Evolutionary conservation across 2,329 filamentous ascomycete species (phyloP).

Genomic region (Monosporascus cannonballus): DNA sequence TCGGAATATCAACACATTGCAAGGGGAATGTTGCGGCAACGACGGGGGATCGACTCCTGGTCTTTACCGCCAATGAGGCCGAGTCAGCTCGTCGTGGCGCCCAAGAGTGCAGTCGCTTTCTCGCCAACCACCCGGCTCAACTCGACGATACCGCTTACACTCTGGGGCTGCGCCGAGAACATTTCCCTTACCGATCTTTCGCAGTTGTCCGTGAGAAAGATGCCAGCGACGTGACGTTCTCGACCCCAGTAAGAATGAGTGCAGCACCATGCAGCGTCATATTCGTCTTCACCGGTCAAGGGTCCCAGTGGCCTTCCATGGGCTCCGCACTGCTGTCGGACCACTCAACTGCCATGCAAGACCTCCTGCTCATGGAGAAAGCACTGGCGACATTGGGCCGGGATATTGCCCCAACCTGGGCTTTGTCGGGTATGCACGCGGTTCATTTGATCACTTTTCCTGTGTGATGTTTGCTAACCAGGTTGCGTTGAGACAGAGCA

Average conservation of each 20-base stretch:
- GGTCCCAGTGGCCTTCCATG: constrained; percentile 18
- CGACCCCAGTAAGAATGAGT: too few relatives aligned
- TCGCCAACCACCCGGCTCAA: constrained; percentile 3
- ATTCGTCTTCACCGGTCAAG: constrained; percentile 18
- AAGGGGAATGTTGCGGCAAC: background rate
- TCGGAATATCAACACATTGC: background rate
- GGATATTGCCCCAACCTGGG: background rate
- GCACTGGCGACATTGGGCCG: background rate
- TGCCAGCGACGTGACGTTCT: background rate
- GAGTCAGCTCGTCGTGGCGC: constrained; percentile 7
- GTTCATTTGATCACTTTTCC: background rate
- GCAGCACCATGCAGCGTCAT: constrained; percentile 5
- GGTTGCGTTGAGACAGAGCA: constrained; percentile 8
- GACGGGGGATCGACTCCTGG: constrained; percentile 5
- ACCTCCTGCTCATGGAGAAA: background rate
- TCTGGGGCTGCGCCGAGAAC: constrained; percentile 9
- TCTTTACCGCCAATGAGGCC: constrained; percentile 10
- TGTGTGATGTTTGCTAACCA: background rate
- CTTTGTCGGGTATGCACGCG: background rate
- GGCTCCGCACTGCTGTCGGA: constrained; percentile 8
- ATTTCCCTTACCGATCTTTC: constrained; percentile 10
- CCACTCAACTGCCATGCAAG: background rate
- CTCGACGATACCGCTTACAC: constrained; percentile 13
- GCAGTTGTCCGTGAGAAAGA: constrained; percentile 5
- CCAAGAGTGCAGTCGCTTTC: constrained; percentile 4